A percentile compares a stretch with the other conserved stretches of the same genome.
phyloP scores from a whole-genome alignment of 2,329 filamentous ascomycete genomes.

The Xylaria sp. region DNA sequence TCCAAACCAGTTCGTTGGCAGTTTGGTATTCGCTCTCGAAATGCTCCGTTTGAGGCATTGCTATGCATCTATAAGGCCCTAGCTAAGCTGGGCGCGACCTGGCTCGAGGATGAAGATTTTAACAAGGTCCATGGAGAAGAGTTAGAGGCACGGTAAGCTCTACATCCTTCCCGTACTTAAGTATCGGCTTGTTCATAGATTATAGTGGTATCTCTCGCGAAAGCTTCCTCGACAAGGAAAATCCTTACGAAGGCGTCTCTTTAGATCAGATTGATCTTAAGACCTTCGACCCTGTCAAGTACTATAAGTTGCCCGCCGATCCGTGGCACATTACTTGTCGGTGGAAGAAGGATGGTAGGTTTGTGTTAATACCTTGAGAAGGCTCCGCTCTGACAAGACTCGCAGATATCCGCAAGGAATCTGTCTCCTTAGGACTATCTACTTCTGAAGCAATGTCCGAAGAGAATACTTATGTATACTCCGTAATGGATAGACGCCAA shows the following conservation, averaged over 20 bases:
- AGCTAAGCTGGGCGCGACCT: constrained; percentile 86
- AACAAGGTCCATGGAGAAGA: constrained; percentile 59
- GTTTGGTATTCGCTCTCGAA: constrained; percentile 94
- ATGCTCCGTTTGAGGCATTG: constrained; percentile 93
- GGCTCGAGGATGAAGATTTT: constrained; percentile 75
- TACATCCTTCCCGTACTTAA: constrained; percentile 1
- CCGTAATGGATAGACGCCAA: constrained; percentile 55
- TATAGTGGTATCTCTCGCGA: constrained; percentile 35
- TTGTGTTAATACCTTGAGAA: constrained; percentile 55
- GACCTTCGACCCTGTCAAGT: constrained; percentile 63
- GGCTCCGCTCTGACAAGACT: constrained; percentile 49
- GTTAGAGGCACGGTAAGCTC: constrained; percentile 53
- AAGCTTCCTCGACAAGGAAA: constrained; percentile 32
- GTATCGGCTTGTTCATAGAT: constrained; percentile 21
- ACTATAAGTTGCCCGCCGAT: constrained; percentile 89
- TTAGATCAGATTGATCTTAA: constrained; percentile 48
- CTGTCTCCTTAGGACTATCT: constrained; percentile 44
- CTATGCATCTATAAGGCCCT: constrained; percentile 95
- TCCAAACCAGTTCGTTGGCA: constrained; percentile 91
- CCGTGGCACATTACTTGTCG: constrained; percentile 94
- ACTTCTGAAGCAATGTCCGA: constrained; percentile 51
- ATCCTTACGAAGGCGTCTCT: constrained; percentile 46
- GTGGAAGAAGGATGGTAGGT: constrained; percentile 84
- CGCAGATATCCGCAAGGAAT: constrained; percentile 54
- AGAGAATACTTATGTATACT: constrained; percentile 55